Percentiles rank a stretch among this genome's conserved stretches.
Conservation (phyloP, 2,329 filamentous ascomycete species). For the Coleophoma eucalyptorum region DNA sequence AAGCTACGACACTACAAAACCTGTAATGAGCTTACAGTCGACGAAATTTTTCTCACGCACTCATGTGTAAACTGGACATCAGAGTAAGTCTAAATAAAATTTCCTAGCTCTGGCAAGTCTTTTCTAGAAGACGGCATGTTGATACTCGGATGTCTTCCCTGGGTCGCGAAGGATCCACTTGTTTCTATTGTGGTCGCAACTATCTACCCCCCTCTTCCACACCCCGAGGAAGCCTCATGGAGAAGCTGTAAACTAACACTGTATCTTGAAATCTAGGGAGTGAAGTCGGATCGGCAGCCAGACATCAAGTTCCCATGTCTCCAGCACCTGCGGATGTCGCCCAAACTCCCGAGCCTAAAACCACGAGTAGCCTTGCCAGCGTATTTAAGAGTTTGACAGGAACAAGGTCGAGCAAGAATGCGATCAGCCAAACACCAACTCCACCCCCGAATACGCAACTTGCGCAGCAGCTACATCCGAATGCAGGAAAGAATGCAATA, state of each 20-base stretch:
- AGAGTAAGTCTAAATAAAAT: constrained; percentile 2
- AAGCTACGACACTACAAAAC: not conserved
- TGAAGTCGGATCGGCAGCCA: not conserved
- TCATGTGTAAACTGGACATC: constrained; percentile 4
- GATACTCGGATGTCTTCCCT: no score
- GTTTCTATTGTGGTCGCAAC: no score
- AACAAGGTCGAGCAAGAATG: constrained; percentile 48
- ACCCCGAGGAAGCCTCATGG: no score
- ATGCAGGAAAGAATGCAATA: constrained; percentile 24
- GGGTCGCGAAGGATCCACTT: no score
- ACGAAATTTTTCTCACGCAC: constrained; percentile 3
- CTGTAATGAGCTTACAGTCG: constrained; percentile 8
- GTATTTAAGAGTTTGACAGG: constrained; percentile 59
- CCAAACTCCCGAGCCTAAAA: constrained; percentile 51
- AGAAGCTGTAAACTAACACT: no score
- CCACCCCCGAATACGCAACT: constrained; percentile 34
- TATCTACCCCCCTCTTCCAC: no score
- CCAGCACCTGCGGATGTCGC: constrained; percentile 54
- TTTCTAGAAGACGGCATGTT: no score
- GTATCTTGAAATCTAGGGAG: not conserved
- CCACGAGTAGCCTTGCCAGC: constrained; percentile 53
- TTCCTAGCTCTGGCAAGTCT: no score
- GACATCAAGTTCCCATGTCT: constrained; percentile 47
- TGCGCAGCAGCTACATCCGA: constrained; percentile 37
- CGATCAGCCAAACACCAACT: constrained; percentile 32